Evolutionary conservation across 805 yeast species (phyloP), one percentile per base, ranked within the genome.

Genomic region (Ogataea dorogensis): DNA sequence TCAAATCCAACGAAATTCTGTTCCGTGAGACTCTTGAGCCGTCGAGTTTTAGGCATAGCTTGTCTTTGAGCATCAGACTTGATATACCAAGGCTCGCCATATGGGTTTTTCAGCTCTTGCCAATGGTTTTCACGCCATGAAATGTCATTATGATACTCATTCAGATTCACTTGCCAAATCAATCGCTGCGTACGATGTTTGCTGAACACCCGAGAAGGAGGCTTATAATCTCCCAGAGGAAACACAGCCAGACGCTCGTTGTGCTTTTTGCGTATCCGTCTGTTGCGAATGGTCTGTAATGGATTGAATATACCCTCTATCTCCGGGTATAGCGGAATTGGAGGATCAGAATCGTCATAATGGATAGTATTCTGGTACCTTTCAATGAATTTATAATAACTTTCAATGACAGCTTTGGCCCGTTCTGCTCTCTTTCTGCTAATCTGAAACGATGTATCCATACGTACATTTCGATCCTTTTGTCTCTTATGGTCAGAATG

Each of bases 301-400:
- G 96, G 96, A 53, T 87, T 87, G 64, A 80, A 87, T 3, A 75
- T 71, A 2, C 81, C 85, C 38, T 79, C 86, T 3, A 82, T 72
- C 2, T 74, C 75, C 2, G 67, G 70, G 44, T 72, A 70, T 3
- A 28, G 35, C 0, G 53, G 51, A 2, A 17, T 16, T 11, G 20
- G 31, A 12, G 26, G 39, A 4, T 33, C 43, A 2, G 32, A 40
- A 11, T 51, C 54, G 4, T 46, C 57, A 11, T 47, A 40, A 50
- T 46, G 52, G 30, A 47, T 47, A 42, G 49, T 44, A 7, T 59
- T 61, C 22, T 68, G 61, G 17, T 63, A 60, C 39, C 70, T 58
- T 44, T 71, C 76, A 18, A 79, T 42, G 33, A 68, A 62, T 11
- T 62, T 54, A 50, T 76, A 79, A 50, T 73, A 77, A 40, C 70